A percentile compares a stretch with the other conserved stretches of the same genome.
These are phyloP conservation scores for Pythium aphanidermatum DNA, from an alignment of 352 stramenopile species.

Conservation along the genomic window DNA sequence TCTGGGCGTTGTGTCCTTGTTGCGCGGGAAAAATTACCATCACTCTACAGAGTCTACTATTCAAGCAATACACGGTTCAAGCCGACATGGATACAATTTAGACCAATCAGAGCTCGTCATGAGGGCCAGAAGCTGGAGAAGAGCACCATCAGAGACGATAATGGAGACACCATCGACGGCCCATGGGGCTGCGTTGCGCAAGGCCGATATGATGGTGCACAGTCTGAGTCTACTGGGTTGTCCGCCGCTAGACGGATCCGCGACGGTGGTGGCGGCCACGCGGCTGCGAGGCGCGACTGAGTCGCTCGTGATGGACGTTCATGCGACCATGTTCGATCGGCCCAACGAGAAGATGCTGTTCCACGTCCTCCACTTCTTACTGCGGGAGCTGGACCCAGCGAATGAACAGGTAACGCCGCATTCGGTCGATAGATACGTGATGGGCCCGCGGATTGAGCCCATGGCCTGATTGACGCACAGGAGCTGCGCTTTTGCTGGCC, in stretches of 20 bases:
- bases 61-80: conserved; percentile 6
- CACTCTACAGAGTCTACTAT: conserved; percentile 25
- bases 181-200: conserved; percentile 14
- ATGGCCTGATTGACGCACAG: too few species aligned
- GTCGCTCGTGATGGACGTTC: conserved; percentile 7
- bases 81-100: not conserved
- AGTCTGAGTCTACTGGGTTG: conserved; percentile 41
- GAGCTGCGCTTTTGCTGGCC: conserved; percentile 55
- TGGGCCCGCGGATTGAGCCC: too few species aligned
- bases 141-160: too few species aligned
- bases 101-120: conserved; percentile 2
- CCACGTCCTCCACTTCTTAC: conserved; percentile 35
- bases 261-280: not conserved
- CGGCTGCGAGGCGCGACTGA: not conserved
- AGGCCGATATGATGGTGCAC: conserved; percentile 41
- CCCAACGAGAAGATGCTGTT: conserved; percentile 57
- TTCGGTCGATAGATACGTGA: not conserved
- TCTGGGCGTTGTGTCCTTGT: too few species aligned
- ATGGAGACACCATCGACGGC: not conserved
- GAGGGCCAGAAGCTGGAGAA: too few species aligned
- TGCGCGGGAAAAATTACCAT: too few species aligned
- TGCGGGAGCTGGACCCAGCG: conserved; percentile 25
- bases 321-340: conserved; percentile 36
- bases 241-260: not conserved
- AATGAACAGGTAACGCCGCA: conserved; percentile 14